A percentile compares a stretch with the other conserved stretches of the same genome.
Evolutionary conservation across 257 asterid species (phyloP).

Genomic region (Petunia secreta): DNA sequence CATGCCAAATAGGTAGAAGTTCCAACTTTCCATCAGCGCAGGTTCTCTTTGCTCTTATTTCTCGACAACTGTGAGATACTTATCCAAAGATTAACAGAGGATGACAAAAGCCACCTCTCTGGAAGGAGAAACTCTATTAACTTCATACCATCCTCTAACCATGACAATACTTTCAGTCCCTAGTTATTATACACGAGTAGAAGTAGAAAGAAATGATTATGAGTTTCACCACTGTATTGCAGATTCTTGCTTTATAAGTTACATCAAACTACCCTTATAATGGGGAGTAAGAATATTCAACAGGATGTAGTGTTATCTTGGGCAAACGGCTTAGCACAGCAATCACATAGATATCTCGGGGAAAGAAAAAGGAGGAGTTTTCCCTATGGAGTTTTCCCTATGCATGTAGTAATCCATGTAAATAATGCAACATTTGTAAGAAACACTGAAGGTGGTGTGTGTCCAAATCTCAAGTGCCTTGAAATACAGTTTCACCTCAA

Average conservation of each 20-base stretch:
- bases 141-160: background rate
- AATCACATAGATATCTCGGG: slow-evolving; percentile 14
- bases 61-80: background rate
- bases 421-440: background rate
- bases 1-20: slow-evolving; percentile 9
- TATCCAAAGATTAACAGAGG: background rate
- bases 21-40: background rate
- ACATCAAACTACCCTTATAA: background rate
- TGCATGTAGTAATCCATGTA: background rate
- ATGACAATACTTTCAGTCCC: background rate
- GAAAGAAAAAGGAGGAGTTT: background rate
- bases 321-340: background rate
- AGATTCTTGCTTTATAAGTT: slow-evolving; percentile 1
- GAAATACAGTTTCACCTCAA: slow-evolving; percentile 9
- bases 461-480: slow-evolving; percentile 5
- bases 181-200: background rate
- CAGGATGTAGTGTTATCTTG: slow-evolving; percentile 14
- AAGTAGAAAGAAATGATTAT: slow-evolving; percentile 3
- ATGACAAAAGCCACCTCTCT: background rate
- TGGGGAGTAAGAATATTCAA: background rate
- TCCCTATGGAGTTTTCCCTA: background rate
- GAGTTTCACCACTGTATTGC: background rate
- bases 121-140: background rate
- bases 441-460: background rate
- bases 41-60: slow-evolving; percentile 8